Conservation (phyloP, 2,329 filamentous ascomycete genomes). For the Lomentospora prolificans region DNA sequence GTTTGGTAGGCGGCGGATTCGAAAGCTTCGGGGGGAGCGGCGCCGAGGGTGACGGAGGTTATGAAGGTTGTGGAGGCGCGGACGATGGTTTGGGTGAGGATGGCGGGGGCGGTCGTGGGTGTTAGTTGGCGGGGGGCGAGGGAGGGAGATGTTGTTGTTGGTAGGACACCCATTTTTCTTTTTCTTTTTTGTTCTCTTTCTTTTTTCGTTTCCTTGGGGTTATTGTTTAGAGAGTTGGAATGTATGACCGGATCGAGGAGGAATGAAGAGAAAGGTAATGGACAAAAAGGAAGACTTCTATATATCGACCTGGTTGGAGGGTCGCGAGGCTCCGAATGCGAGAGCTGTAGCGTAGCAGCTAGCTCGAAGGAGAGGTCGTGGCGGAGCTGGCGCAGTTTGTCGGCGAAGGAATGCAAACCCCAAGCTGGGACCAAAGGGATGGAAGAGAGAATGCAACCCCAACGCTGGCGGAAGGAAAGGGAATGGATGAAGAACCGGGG, state of each 20-base stretch:
- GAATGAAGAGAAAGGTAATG: background rate
- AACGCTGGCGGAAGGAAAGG: too few relatives aligned
- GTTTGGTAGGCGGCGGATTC: conserved; percentile 9
- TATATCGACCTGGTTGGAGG: background rate
- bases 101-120: background rate
- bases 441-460: too few relatives aligned
- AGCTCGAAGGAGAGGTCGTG: too few relatives aligned
- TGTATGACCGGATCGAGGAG: background rate
- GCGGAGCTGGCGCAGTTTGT: too few relatives aligned
- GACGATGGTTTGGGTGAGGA: conserved; percentile 27
- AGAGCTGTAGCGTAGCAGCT: too few relatives aligned
- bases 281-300: background rate
- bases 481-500: too few relatives aligned
- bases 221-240: too few relatives aligned
- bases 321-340: background rate
- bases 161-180: background rate
- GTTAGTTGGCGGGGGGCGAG: background rate
- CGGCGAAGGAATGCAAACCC: too few relatives aligned
- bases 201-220: background rate
- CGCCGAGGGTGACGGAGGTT: conserved; percentile 22
- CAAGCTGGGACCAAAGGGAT: too few relatives aligned
- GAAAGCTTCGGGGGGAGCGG: conserved; percentile 10
- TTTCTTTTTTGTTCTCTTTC: background rate
- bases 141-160: background rate
- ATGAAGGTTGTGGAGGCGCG: conserved; percentile 25